Evolutionary conservation across 2,329 filamentous ascomycete genomes (phyloP).

Genomic region (Botrytis galanthina): DNA sequence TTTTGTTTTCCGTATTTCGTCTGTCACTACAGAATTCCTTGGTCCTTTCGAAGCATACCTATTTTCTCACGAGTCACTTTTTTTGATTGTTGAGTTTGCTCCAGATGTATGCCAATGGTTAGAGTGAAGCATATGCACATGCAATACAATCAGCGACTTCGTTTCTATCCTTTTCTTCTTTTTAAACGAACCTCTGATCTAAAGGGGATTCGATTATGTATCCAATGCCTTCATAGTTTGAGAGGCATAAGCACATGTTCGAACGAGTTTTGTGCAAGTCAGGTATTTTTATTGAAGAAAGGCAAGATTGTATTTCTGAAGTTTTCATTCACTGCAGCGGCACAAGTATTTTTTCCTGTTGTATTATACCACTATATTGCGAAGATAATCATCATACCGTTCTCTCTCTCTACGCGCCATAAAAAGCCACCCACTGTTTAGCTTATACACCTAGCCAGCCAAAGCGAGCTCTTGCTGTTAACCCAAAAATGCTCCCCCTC

Average conservation of each 20-base stretch:
- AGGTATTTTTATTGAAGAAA: background rate
- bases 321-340: background rate
- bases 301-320: background rate
- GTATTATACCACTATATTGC: background rate
- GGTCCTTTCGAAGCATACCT: background rate
- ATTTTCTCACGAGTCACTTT: background rate
- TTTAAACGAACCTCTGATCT: background rate
- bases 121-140: background rate
- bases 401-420: background rate
- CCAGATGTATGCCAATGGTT: background rate
- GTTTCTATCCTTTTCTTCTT: background rate
- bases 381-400: background rate
- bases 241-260: background rate
- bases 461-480: background rate
- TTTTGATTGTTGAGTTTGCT: background rate
- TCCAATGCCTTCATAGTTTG: background rate
- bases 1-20: background rate
- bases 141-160: background rate
- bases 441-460: background rate
- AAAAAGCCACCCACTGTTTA: background rate
- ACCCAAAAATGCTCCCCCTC: background rate
- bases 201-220: background rate
- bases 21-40: background rate
- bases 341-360: background rate
- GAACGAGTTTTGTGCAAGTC: background rate